phyloP scores from a whole-genome alignment of 306 rosid species.

The Mimosa pudica region DNA sequence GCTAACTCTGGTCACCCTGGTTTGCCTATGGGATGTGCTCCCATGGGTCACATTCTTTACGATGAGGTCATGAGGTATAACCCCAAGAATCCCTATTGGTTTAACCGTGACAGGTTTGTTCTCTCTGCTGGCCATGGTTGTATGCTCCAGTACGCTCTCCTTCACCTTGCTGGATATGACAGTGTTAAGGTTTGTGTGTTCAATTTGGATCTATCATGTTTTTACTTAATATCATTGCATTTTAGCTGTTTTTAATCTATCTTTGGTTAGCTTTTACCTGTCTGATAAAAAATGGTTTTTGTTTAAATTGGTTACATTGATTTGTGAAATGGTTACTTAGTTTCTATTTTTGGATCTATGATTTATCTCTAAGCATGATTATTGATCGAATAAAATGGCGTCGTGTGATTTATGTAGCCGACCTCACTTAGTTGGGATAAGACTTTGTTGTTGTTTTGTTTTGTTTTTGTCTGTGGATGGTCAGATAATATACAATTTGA shows the following conservation, averaged over 20 bases:
- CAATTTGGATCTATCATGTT: neutral
- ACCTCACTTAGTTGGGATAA: too few species aligned
- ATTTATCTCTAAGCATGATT: too few species aligned
- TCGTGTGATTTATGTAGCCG: too few species aligned
- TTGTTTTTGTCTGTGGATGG: neutral
- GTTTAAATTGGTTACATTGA: neutral
- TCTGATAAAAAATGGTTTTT: neutral
- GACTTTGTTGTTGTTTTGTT: neutral
- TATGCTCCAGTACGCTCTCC: constrained; percentile 98
- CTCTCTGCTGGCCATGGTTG: constrained; percentile 98
- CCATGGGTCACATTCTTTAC: constrained; percentile 93
- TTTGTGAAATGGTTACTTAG: constrained; percentile 10
- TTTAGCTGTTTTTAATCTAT: neutral
- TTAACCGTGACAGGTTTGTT: constrained; percentile 89
- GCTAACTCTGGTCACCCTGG: constrained; percentile 99
- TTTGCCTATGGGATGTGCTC: constrained; percentile 99
- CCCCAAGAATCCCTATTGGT: constrained; percentile 92
- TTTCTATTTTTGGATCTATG: neutral
- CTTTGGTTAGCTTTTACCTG: neutral
- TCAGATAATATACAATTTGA: neutral
- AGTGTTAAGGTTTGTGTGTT: constrained; percentile 66
- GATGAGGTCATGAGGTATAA: constrained; percentile 95
- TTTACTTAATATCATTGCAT: neutral
- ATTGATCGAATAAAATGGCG: too few species aligned
- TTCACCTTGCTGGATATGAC: constrained; percentile 47